Evolutionary conservation across 2,329 filamentous ascomycete species (phyloP).

Genomic region (Colletotrichum sp.): DNA sequence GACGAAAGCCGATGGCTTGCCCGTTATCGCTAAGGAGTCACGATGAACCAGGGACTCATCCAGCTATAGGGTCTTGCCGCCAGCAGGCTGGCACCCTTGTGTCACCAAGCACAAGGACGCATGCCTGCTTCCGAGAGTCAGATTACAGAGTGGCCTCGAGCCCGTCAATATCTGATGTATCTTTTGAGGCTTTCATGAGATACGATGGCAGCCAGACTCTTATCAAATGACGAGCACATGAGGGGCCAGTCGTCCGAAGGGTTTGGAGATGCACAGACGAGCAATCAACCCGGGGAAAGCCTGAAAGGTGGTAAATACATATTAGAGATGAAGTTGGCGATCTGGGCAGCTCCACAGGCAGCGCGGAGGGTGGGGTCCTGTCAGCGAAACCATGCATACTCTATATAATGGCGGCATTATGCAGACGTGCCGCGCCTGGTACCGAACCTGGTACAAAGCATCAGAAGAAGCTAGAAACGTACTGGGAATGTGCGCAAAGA

Average conservation of each 20-base stretch:
- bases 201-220: background rate
- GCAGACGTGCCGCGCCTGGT: background rate
- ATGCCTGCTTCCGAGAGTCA: background rate
- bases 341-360: background rate
- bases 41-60: background rate
- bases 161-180: background rate
- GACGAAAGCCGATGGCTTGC: background rate
- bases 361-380: background rate
- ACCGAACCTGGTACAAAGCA: background rate
- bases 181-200: background rate
- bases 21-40: background rate
- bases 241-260: background rate
- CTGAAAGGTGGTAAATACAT: background rate
- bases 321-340: background rate
- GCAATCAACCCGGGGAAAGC: background rate
- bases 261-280: background rate
- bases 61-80: background rate
- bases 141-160: background rate
- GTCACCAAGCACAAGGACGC: background rate
- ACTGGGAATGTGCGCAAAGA: background rate
- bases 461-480: background rate
- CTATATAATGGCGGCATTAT: background rate
- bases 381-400: background rate
- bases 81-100: background rate
- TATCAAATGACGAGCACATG: background rate